These are phyloP conservation scores for Priceomyces melissophilus DNA, from an alignment of 805 yeast genomes.

Conservation along the genomic window DNA sequence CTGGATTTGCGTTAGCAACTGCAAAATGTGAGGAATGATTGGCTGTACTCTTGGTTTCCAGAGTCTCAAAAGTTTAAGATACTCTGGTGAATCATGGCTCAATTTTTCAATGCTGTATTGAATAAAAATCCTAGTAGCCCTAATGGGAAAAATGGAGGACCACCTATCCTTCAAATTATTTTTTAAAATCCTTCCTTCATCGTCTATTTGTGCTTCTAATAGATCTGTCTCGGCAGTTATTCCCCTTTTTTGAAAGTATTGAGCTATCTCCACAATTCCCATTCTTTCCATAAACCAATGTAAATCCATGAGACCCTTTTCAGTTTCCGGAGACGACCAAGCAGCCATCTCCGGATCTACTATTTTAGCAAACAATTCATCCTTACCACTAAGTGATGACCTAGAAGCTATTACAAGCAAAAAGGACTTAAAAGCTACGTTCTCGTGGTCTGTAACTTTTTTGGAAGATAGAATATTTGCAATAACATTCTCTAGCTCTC, in stretches of 20 bases:
- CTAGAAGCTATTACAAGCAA: conserved; percentile 88
- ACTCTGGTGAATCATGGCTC: conserved; percentile 74
- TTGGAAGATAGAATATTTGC: conserved; percentile 62
- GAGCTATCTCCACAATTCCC: conserved; percentile 91
- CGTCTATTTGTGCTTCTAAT: conserved; percentile 82
- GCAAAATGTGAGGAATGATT: conserved; percentile 85
- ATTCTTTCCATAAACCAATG: conserved; percentile 98
- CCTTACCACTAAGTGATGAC: conserved; percentile 68
- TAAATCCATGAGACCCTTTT: conserved; percentile 81
- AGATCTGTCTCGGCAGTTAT: conserved; percentile 76
- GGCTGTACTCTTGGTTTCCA: conserved; percentile 96
- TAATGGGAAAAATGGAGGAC: conserved; percentile 90
- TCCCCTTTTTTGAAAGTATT: conserved; percentile 79
- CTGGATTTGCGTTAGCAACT: conserved; percentile 83
- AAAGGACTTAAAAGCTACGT: conserved; percentile 90
- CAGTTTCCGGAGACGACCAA: conserved; percentile 91
- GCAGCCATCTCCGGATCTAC: conserved; percentile 92
- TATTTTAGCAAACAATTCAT: conserved; percentile 74
- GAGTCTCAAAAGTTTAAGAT: conserved; percentile 59
- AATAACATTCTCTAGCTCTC: conserved; percentile 79
- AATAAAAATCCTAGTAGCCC: conserved; percentile 91
- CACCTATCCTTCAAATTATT: conserved; percentile 82
- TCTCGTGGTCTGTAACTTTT: conserved; percentile 84
- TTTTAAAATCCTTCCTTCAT: conserved; percentile 73
- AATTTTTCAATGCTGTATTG: conserved; percentile 94